Conservation (phyloP, 75 land plant species). For the Selaginella tamariscina region DNA sequence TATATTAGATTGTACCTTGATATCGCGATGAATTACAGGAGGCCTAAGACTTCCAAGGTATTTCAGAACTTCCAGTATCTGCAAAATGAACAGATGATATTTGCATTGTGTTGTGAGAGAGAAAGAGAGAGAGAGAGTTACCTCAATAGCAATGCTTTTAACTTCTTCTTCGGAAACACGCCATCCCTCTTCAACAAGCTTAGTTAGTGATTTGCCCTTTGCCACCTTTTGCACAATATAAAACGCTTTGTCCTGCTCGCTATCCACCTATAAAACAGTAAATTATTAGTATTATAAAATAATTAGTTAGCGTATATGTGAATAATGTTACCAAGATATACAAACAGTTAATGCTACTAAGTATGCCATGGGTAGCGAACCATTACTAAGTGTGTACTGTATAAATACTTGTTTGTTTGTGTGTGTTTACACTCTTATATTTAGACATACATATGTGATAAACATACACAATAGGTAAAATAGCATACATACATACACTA, state of each 20-base stretch:
- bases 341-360: too few relatives aligned
- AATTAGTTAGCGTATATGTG: too few relatives aligned
- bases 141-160: slow-evolving; percentile 29
- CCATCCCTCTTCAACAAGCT: slow-evolving; percentile 31
- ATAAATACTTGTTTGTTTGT: too few relatives aligned
- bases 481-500: background rate
- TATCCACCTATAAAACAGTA: slow-evolving; percentile 24
- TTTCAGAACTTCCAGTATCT: slow-evolving; percentile 34
- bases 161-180: slow-evolving; percentile 38
- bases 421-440: too few relatives aligned
- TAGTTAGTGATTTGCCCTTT: slow-evolving; percentile 30
- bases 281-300: too few relatives aligned
- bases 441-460: background rate
- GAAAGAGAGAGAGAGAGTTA: too few relatives aligned
- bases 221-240: slow-evolving; percentile 41
- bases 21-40: slow-evolving; percentile 42
- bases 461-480: background rate
- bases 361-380: too few relatives aligned
- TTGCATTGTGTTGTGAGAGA: too few relatives aligned
- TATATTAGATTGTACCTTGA: slow-evolving; percentile 21
- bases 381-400: too few relatives aligned
- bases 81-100: too few relatives aligned
- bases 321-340: background rate
- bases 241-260: slow-evolving; percentile 27
- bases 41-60: slow-evolving; percentile 37